Base-by-base conservation (phyloP, 2,329 filamentous ascomycete genomes). In the Fusarium virguliforme region DNA sequence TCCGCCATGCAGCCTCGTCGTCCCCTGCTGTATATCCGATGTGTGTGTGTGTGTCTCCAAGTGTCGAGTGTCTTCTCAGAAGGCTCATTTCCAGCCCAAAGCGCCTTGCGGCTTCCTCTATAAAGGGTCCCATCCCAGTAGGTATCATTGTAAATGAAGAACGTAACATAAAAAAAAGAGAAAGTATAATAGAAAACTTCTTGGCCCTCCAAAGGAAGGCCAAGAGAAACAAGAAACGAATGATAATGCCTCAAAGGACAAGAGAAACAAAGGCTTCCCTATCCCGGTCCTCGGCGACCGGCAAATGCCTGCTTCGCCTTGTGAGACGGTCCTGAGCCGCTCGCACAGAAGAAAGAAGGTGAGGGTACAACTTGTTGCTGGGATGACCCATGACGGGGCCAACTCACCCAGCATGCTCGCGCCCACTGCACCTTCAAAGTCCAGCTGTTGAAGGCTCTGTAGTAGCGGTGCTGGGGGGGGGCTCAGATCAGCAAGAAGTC, bases 401-500 rank as follows among this genome's bases (percentile, higher is more conserved):
- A 55, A 58, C 60, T 73, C 55, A 60, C 62, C 70, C 69, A 70
- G 51, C 62, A 70, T 46, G 41, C 41, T 46, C 62, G 32, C 57
- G 60, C 58, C 59, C 57, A 53, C 75, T 76, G 77, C 75, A 18
- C 75, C 77, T 74, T 76, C 73, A 77, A 79, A 83, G 80, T 75
- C 81, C 81, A 75, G 82, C 81, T 79, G 66, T 67, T 79, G 68
- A 78, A 77, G 69, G 65, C 64, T 69, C 43, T 68, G 64, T 64
- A 56, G 62, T 66, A 63, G 66, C 58, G 62, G 46, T 70, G 60
- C 56, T 51, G 46, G 58, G 32, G 53, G 56, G 46, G 24, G 41
- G 48, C 68, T 84, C 84, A 97, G 83, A 98, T 95, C 81, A 98
- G 89, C 81, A 98, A 87, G 84, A 94, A 96, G 80, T 97, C 94